A percentile compares a stretch with the other conserved stretches of the same genome.
These are phyloP conservation scores for Aspergillus eucalypticola DNA, from an alignment of 2,329 filamentous ascomycete species.

Conservation along the genomic window DNA sequence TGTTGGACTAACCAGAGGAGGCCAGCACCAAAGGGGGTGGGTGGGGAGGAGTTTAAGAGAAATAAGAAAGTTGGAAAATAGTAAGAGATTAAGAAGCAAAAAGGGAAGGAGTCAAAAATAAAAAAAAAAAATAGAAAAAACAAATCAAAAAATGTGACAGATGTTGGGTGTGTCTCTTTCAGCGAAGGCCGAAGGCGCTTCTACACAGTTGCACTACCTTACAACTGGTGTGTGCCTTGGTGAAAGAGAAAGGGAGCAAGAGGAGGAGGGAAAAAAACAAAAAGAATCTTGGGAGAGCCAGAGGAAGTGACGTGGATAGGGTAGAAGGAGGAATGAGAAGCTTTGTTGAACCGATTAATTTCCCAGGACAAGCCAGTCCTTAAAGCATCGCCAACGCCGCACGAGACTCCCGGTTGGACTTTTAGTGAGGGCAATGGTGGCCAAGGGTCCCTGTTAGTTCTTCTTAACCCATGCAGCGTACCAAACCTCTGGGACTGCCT, in stretches of 20 bases:
- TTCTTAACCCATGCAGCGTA: slow-evolving; percentile 29
- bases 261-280: neutral
- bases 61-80: neutral
- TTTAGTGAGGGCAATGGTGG: slow-evolving; percentile 19
- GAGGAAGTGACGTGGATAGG: neutral
- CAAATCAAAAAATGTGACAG: slow-evolving; percentile 1
- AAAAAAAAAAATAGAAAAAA: neutral
- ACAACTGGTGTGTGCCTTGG: neutral
- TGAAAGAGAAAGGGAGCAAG: neutral
- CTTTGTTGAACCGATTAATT: slow-evolving; percentile 11
- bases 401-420: slow-evolving; percentile 23
- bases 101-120: neutral
- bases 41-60: neutral
- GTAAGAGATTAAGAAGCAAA: neutral
- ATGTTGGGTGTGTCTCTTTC: slow-evolving; percentile 7
- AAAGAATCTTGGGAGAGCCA: too few relatives aligned
- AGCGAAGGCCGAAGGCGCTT: neutral
- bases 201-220: slow-evolving; percentile 1
- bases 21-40: neutral
- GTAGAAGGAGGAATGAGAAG: slow-evolving; percentile 5
- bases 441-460: slow-evolving; percentile 22
- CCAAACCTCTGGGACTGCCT: slow-evolving; percentile 23
- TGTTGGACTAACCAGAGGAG: neutral
- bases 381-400: slow-evolving; percentile 22
- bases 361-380: slow-evolving; percentile 8